Evolutionary conservation across 2,329 filamentous ascomycete species (phyloP).

Genomic region (Beauveria asiatica): DNA sequence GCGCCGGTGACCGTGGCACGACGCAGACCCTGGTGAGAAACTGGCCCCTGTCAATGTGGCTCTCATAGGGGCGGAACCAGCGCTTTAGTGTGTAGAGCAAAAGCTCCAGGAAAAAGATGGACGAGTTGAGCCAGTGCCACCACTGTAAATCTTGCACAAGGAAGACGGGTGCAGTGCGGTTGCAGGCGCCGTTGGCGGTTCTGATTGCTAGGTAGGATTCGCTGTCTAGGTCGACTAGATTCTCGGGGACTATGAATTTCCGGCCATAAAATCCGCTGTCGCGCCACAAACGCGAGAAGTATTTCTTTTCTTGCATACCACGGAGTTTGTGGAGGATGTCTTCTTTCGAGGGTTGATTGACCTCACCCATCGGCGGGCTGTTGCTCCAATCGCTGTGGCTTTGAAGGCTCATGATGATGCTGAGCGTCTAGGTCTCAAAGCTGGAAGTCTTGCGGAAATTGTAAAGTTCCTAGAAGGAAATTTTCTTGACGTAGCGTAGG

Average conservation of each 20-base stretch:
- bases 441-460: background rate
- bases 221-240: background rate
- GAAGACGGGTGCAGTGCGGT: slow-evolving; percentile 1
- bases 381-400: background rate
- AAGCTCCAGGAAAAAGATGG: background rate
- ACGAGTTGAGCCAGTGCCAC: background rate
- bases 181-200: background rate
- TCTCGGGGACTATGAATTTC: background rate
- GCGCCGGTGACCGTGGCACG: background rate
- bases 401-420: background rate
- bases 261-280: background rate
- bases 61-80: background rate
- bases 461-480: background rate
- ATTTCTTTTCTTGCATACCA: background rate
- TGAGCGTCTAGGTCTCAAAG: background rate
- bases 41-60: background rate
- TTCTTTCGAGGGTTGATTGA: background rate
- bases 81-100: background rate
- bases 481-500: background rate
- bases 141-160: background rate
- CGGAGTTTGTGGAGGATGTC: background rate
- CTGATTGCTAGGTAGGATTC: background rate
- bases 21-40: background rate
- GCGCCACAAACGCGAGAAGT: background rate
- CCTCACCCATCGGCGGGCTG: background rate